Base-by-base conservation (phyloP, 257 asterid species). In the Penstemon barbatus region DNA sequence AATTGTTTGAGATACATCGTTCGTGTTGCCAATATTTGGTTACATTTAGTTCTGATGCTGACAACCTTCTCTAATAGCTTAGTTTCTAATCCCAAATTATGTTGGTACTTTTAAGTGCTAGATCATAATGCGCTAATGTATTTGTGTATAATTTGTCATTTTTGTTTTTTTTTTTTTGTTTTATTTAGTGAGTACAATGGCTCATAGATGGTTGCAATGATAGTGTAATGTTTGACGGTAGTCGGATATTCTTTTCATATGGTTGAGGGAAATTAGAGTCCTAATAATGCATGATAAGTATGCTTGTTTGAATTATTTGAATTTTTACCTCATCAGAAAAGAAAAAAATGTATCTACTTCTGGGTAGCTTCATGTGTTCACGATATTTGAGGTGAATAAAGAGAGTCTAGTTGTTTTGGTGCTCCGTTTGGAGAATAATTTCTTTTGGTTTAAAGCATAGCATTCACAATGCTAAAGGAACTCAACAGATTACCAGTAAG, bases 21-120 rank as follows among this genome's bases (percentile, higher is more conserved):
- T 25, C 33, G 33, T 25, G 2, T 25, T 25, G 33, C 33, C 33
- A 25, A 25, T 55, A 18, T 7, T 65, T 8, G 19, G 6, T 25
- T 11, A 3, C n/a, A 36, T 18, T 41, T 54, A 63, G 44, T 39
- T 64, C 44, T 33, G 36, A 63, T 63, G 44, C 68, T 63, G 15
- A 25, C 62, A 11, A 11, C 44, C 19, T 19, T 56, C 18, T 57
- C 46, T 48, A 42, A 3, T 10, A 37, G 43, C 59, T 45, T 52
- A 10, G 4, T 4, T 54, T 18, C 7, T 25, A 54, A 54, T 39
- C 7, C 40, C 59, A 54, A 54, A 54, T 3, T 19, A 54, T 37
- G 18, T 12, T 6, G 33, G 15, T n/a, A 52, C 25, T 13, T n/a
- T n/a, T 25, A 52, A 52, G 57, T 4, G 57, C 7, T n/a, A 13